phyloP scores from a whole-genome alignment of 179 eudicot genomes.

The Corrigiola litoralis region DNA sequence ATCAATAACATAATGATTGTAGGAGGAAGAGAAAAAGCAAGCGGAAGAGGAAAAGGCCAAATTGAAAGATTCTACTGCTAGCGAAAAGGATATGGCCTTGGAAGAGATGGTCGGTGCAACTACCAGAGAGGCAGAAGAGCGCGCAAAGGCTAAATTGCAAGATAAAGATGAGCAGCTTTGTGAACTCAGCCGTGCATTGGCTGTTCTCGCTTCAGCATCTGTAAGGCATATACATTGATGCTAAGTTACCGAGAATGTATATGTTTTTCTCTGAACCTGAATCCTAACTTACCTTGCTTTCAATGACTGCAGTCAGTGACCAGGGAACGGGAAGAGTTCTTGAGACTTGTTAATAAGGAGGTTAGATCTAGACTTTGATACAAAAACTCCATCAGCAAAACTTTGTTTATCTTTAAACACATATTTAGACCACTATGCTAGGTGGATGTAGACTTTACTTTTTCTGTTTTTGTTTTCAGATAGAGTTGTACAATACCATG shows the following conservation, averaged over 20 bases:
- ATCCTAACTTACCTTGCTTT: slow-evolving; percentile 15
- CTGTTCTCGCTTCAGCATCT: slow-evolving; percentile 81
- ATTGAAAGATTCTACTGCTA: slow-evolving; percentile 43
- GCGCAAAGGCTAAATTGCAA: slow-evolving; percentile 27
- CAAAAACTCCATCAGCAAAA: not conserved
- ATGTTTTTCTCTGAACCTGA: not conserved
- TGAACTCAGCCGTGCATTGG: slow-evolving; percentile 78
- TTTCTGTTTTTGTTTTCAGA: slow-evolving; percentile 34
- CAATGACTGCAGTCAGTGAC: slow-evolving; percentile 59
- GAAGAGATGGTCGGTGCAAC: slow-evolving; percentile 54
- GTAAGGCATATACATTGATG: slow-evolving; percentile 33
- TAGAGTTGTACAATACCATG: slow-evolving; percentile 67
- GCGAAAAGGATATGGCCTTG: slow-evolving; percentile 44
- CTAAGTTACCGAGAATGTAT: not conserved
- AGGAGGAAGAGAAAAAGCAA: slow-evolving; percentile 50
- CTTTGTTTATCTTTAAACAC: not conserved
- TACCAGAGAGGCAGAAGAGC: slow-evolving; percentile 42
- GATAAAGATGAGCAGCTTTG: slow-evolving; percentile 67
- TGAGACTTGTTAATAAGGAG: slow-evolving; percentile 85
- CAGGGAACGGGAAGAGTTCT: slow-evolving; percentile 83
- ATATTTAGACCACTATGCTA: not conserved
- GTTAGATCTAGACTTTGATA: slow-evolving; percentile 28
- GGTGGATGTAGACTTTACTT: not conserved
- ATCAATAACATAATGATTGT: slow-evolving; percentile 13
- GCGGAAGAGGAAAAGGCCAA: slow-evolving; percentile 58